These are phyloP conservation scores for Suillus alpinus DNA, from an alignment of 768 basidiomycete species.

Conservation along the genomic window DNA sequence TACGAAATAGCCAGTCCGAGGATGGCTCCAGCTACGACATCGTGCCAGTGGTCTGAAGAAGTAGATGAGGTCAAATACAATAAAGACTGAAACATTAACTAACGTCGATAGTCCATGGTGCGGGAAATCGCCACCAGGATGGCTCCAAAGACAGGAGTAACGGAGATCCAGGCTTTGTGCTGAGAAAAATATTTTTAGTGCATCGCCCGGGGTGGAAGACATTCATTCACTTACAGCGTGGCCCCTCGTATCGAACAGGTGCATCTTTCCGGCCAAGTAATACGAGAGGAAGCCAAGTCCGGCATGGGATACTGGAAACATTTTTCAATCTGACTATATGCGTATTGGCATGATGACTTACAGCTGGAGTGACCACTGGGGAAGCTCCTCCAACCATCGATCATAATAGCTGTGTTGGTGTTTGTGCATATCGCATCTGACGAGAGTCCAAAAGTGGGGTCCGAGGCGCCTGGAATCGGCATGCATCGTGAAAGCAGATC, in stretches of 20 bases:
- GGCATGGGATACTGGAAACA: constrained; percentile 76
- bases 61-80: constrained; percentile 3
- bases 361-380: constrained; percentile 88
- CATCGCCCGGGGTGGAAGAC: constrained; percentile 2
- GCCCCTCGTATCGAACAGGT: constrained; percentile 81
- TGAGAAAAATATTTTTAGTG: constrained; percentile 20
- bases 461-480: constrained; percentile 58
- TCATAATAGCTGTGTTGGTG: constrained; percentile 50
- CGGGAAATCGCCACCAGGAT: constrained; percentile 78
- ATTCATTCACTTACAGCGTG: constrained; percentile 48
- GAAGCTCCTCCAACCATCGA: constrained; percentile 91
- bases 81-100: constrained; percentile 21
- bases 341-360: constrained; percentile 32
- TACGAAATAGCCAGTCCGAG: constrained; percentile 72
- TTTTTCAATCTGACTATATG: background rate
- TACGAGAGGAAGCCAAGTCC: constrained; percentile 87
- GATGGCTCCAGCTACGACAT: constrained; percentile 76
- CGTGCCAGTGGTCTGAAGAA: constrained; percentile 82
- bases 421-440: constrained; percentile 81
- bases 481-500: constrained; percentile 50
- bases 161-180: constrained; percentile 81
- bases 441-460: constrained; percentile 72
- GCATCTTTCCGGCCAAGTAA: constrained; percentile 90
- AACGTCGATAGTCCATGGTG: constrained; percentile 90
- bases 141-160: constrained; percentile 76